A percentile compares a stretch with the other conserved stretches of the same genome.
Evolutionary conservation across 371 early-diverging fungal genomes (phyloP).

Genomic region (Mortierella sp.): DNA sequence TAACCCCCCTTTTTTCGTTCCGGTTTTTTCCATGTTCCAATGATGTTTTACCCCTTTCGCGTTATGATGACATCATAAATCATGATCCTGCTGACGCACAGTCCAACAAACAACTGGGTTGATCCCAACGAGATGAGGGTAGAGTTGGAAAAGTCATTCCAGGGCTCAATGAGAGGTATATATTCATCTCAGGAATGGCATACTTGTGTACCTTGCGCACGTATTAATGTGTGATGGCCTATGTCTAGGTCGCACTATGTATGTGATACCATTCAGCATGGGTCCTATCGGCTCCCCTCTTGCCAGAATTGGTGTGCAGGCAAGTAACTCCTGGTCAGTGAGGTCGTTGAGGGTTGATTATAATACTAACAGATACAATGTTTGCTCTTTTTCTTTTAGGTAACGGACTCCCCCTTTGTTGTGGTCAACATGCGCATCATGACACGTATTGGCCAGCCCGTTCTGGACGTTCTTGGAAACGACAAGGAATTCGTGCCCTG

Average conservation of each 20-base stretch:
- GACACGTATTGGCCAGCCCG: conserved; percentile 57
- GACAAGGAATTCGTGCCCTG: conserved; percentile 58
- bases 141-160: conserved; percentile 49
- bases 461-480: conserved; percentile 51
- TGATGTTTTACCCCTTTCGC: neutral
- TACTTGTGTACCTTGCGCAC: too few relatives aligned
- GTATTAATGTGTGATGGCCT: too few relatives aligned
- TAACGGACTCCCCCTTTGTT: conserved; percentile 60
- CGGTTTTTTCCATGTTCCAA: neutral
- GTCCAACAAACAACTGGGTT: conserved; percentile 61
- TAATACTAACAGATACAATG: too few relatives aligned
- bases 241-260: conserved; percentile 62
- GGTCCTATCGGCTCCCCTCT: conserved; percentile 58
- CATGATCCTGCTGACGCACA: conserved; percentile 5
- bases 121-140: conserved; percentile 53
- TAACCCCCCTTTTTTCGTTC: conserved; percentile 1
- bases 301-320: conserved; percentile 57
- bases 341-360: too few relatives aligned
- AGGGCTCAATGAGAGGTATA: conserved; percentile 60
- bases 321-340: too few relatives aligned
- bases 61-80: neutral
- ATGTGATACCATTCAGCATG: conserved; percentile 61
- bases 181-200: too few relatives aligned
- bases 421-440: conserved; percentile 60
- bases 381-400: too few relatives aligned